Base-by-base conservation (phyloP, 441 rosid genomes). In the Populus trichocarpa region DNA sequence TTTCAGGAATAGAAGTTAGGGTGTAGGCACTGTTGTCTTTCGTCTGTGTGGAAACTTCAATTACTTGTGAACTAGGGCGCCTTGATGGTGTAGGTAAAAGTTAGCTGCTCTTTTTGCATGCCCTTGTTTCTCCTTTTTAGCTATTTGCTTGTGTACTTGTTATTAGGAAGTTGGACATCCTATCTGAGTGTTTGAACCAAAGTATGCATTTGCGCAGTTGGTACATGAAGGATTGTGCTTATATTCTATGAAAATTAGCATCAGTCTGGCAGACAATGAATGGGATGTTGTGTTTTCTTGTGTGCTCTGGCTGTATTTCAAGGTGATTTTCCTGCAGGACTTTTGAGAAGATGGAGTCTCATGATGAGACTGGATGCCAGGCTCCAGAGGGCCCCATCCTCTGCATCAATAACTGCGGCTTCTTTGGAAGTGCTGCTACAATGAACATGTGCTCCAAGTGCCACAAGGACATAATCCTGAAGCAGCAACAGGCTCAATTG, bases 391-490 rank as follows among this genome's bases (percentile, higher is more conserved):
- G 25, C 28, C 67, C 13, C 25, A 26, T n/a, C 13, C 67, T 22
- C 25, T n/a, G 67, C 25, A 64, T 64, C 4, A 46, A 46, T 46
- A 46, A 46, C 57, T 46, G 57, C 20, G 57, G 87, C 73, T 84
- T 84, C 81, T 82, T 84, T 3, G 87, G 87, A 68, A 82, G 85
- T 38, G 83, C 87, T 14, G 85, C 87, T 12, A 82, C 87, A 20
- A 81, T 81, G 78, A 86, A 86, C 70, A 81, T 86, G 84, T 86
- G 89, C 75, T 84, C 87, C 73, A 86, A 86, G 79, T 86, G 89
- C 71, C 81, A 84, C 78, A 83, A 84, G 68, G 87, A 67, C 75
- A 72, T 82, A 76, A 75, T 81, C 71, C 75, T 80, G 57, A 82
- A 82, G 28, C 87, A 86, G 79, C 84, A 84, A 22, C 81, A 84